Base-by-base conservation (phyloP, 2,329 filamentous ascomycete species). In the Neonectria punicea region DNA sequence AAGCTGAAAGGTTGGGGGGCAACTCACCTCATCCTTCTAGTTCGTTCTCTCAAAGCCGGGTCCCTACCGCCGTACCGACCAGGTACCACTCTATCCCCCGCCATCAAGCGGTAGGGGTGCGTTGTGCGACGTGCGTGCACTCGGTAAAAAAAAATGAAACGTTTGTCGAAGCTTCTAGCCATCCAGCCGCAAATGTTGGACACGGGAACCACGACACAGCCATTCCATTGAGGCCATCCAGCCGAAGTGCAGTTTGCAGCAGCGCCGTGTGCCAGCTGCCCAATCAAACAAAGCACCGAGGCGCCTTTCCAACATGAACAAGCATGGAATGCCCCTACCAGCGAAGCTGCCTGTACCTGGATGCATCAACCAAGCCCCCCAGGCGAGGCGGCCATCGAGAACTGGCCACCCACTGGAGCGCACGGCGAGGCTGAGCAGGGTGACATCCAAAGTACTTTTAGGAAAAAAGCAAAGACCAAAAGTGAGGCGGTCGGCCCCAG, bases 151-250 rank as follows among this genome's bases (percentile, higher is more conserved):
- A 16, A 22, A 39, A 39, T 7, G 14, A 22, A 46, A 46, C 18
- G 68, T 53, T 53, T 53, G 60, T 70, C 70, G 70, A 73, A 73
- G 53, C 71, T 73, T 73, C 71, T 73, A 73, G 71, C 65, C 64
- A 61, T 63, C 56, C 44, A 34, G n/a, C 62, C 60, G 61, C 56
- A 44, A 20, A 11, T 34, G 30, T 36, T 34, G 11, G 30, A 34
- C 49, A 20, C 49, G 2, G 28, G 20, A 10, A 20, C 20, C 18
- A 5, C 47, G 30, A 50, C 30, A 34, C 28, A 34, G 49, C 55
- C 20, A 32, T 43, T 59, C 55, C 20, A 32, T 43, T 59, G 50
- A 56, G 61, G 50, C 43, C 47, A 46, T 28, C 56, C 61, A 60
- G 28, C 7, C 8, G 25, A 25, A 59, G 28, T 32, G 47, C 32